Base-by-base conservation (phyloP, 305 asterid species). In the Coffea humblotiana region DNA sequence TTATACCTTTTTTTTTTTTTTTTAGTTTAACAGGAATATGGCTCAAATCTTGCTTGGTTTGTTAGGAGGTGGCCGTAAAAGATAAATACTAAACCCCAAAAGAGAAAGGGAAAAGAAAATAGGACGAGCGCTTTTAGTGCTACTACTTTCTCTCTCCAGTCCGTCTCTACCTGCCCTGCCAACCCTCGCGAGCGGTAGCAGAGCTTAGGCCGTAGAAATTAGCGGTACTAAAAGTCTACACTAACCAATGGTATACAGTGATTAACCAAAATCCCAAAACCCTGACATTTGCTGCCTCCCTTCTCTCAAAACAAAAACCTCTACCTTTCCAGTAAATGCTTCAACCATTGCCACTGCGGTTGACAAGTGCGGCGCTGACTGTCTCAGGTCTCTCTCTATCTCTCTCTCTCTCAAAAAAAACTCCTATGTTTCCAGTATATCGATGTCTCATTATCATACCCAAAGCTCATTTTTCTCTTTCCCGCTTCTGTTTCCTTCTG, bases 231-330 rank as follows among this genome's bases (percentile, higher is more conserved):
- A 0, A 7, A 61, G 32, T 32, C 32, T 32, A 32, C 1, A 32
- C 32, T 32, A 40, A 40, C 6, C 43, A 40, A 5, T 40, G 43
- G 6, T 40, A 4, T 40, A 40, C 43, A 4, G 79, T 43, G 29
- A 47, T 25, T 60, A 76, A 11, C 64, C 71, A 14, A 81, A 81
- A 49, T 29, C 84, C 70, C 76, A 81, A 74, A 82, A 82, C 74
- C 84, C 32, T 9, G n/a, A 3, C 29, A 29, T 63, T 23, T 54
- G 8, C 60, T 23, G 35, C 78, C 48, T 14, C 78, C 74, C 29
- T 74, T 45, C 32, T 37, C 54, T 6, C 29, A 58, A 60, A 21
- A 25, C n/a, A 74, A 77, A 49, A 66, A 37, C 52, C 72, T 76
- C 37, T 73, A 9, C 37, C 32, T 67, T 48, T 27, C 48, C 76